Base-by-base conservation (phyloP, 2,329 filamentous ascomycete genomes). In the Xylariaceae sp. region DNA sequence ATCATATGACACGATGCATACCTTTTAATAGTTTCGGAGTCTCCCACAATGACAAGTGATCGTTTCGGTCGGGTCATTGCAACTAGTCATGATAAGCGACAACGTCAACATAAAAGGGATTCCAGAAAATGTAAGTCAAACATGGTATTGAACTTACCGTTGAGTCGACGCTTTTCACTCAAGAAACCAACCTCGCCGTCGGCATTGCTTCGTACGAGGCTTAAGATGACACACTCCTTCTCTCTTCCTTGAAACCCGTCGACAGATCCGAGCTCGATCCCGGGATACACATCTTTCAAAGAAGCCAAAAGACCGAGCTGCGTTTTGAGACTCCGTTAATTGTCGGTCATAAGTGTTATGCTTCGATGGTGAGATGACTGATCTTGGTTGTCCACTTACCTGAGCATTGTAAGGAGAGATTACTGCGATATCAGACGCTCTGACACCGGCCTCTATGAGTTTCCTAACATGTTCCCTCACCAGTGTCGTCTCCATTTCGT, bases 191-290 rank as follows among this genome's bases (percentile, higher is more conserved):
- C 91, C 66, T 97, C 90, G 44, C 85, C 83, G 43, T 90, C 82
- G 6, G 82, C 58, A 66, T 99, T 99, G 69, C 91, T 96, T 58
- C 94, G 80, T 49, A 99, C 94, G n/a, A 97, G 78, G 68, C 87
- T 95, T 45, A 99, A 85, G 36, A 99, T 80, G 14, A 99, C 86
- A 2, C 89, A 94, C 68, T 99, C 94, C 70, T 99, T 99, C 70
- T 99, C 94, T 15, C 94, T 83, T 32, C 94, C 94, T 68, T 99
- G 94, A 66, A 99, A 99, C 2, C 92, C 94, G 68, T 99, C 94
- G 2, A 99, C 89, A 61, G 90, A 96, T 32, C 94, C 94, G n/a
- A 99, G 76, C 68, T 99, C 94, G 44, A 99, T 83, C 11, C 87
- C 90, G 0, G 87, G 87, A 61, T 87, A 95, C 36, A 76, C 74